These are phyloP conservation scores for Diaporthe caulivora DNA, from an alignment of 2,329 filamentous ascomycete species.

Conservation along the genomic window DNA sequence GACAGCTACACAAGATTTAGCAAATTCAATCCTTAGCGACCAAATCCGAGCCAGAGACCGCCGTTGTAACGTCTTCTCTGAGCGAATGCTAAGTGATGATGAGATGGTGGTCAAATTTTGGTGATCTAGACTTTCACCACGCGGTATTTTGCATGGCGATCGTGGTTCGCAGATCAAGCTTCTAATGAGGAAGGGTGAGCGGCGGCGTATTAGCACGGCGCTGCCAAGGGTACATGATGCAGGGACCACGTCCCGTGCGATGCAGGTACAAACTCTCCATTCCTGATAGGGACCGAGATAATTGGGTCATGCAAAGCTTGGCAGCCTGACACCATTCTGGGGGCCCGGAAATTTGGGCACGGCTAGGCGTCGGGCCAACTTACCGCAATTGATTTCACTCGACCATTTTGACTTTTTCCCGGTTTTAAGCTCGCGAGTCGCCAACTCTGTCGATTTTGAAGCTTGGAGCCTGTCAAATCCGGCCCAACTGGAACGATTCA, in stretches of 20 bases:
- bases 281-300: conserved; percentile 22
- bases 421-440: conserved; percentile 24
- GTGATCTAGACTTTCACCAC: conserved; percentile 3
- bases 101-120: neutral
- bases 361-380: conserved; percentile 20
- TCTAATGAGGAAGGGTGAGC: conserved; percentile 19
- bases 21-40: neutral
- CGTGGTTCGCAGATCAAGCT: neutral
- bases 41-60: neutral
- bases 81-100: neutral
- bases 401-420: conserved; percentile 27
- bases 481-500: neutral
- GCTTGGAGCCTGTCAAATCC: neutral
- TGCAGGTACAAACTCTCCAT: conserved; percentile 25
- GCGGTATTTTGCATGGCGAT: conserved; percentile 1
- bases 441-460: neutral
- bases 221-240: conserved; percentile 22
- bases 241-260: conserved; percentile 7
- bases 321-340: conserved; percentile 8
- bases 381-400: conserved; percentile 10
- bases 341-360: conserved; percentile 28
- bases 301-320: conserved; percentile 32
- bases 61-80: neutral
- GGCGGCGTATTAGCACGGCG: conserved; percentile 16
- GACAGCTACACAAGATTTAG: neutral